Evolutionary conservation across 2,329 filamentous ascomycete species (phyloP), one percentile per base, ranked within the genome.

Genomic region (Paecilomyces sp.): DNA sequence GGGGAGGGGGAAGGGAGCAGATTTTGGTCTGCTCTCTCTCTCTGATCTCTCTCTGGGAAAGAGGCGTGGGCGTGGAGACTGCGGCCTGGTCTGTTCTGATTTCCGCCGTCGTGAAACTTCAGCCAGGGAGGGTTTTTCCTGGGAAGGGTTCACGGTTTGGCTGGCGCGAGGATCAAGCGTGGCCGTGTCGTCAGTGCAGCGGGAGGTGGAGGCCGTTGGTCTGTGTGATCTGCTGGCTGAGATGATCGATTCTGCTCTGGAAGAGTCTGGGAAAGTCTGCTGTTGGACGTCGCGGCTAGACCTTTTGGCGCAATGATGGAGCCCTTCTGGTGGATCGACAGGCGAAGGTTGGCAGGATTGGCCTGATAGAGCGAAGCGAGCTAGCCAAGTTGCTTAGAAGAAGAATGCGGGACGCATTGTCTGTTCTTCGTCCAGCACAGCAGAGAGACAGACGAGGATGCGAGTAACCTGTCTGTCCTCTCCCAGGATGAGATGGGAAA

Each of bases 371-470:
- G 28, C 25, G 22, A 28, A 28, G 25, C 24, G 28, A 30, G 22
- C 51, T 22, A 53, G 51, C 24, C 25, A 53, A 25, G 51, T 13
- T 30, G 51, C 22, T 25, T 25, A 22, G 51, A 30, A 22, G 50
- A 53, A 28, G 51, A 53, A 53, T 53, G 51, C 51, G 51, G 51
- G 51, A 53, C 51, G 51, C 22, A 25, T 9, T 53, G 51, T 53
- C 28, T 30, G 24, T 4, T 25, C 12, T 30, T 53, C 41, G 41
- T 47, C 41, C 41, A 47, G 18, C 41, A 15, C 41, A 47, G 41
- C 41, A 41, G 57, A 41, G 57, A 25, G 54, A 62, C 63, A 25
- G 54, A 62, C 63, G 61, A 60, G 55, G 57, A 57, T 58, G 59
- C 52, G 61, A 64, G 58, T 52, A 62, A 64, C 15, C 13, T n/a